Base-by-base conservation (phyloP, 1,284 basidiomycete genomes). In the Malassezia sp. region DNA sequence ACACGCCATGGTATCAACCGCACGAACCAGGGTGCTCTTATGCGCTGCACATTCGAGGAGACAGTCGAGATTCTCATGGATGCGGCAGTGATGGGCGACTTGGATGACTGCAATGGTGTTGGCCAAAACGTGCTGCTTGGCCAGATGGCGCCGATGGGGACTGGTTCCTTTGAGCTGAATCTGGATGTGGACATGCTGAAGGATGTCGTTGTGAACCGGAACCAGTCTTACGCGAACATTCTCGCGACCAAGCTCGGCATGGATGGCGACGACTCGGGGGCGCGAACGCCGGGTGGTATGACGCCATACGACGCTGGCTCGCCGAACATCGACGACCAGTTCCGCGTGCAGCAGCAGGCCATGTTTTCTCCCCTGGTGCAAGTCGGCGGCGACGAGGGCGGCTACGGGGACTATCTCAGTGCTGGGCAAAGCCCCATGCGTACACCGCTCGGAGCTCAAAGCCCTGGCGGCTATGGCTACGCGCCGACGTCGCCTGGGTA, bases 11-110 rank as follows among this genome's bases (percentile, higher is more conserved):
- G 93, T 73, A 99, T 99, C 74, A 97, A 97, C 73, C 82, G 91
- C 45, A 85, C 91, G 23, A 66, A 61, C 52, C 63, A 67, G 42
- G 67, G 67, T 38, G 91, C 93, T 2, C 77, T 97, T 43, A 96
- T 97, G 83, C 79, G 93, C 38, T 96, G 89, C 73, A 96, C 93
- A 3, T 97, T 97, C 77, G 93, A 97, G 72, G 93, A 97, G 76
- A 97, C 93, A 0, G 93, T 96, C 53, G 93, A 99, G 72, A 95
- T 99, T 59, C 73, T 99, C 47, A 90, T 97, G 81, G 93, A 99
- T 71, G 93, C 93, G 0, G 93, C 93, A 0, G 88, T 91, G 2
- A 85, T 91, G 34, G 93, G 93, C 45, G 91, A 97, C 74, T 84
- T 88, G 71, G 93, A 97, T 60, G 90, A 97, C 65, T 97, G 93